Evolutionary conservation across 495 filamentous ascomycete species (phyloP).

Genomic region (Hypomontagnella submonticulosa): DNA sequence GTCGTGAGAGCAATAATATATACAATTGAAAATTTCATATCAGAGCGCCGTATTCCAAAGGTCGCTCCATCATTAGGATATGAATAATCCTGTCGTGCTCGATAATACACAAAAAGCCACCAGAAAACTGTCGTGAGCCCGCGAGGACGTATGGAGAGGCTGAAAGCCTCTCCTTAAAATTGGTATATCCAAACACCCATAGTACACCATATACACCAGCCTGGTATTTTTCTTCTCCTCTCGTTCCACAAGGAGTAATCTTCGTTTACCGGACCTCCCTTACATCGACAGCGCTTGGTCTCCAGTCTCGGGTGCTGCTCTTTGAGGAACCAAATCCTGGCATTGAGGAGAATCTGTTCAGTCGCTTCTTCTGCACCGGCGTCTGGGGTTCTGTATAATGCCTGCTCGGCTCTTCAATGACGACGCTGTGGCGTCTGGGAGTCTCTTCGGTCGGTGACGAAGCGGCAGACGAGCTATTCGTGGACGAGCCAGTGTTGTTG

Average conservation of each 20-base stretch:
- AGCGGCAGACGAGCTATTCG: constrained; percentile 50
- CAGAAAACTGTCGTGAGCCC: constrained; percentile 32
- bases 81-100: constrained; percentile 13
- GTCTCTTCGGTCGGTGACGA: constrained; percentile 33
- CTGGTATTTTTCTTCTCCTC: constrained; percentile 13
- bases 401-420: constrained; percentile 32
- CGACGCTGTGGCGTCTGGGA: constrained; percentile 33
- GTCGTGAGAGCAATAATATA: constrained; percentile 39
- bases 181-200: constrained; percentile 36
- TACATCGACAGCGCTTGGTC: constrained; percentile 23
- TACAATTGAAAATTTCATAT: constrained; percentile 32
- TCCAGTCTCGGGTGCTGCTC: constrained; percentile 42
- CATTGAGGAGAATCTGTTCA: constrained; percentile 61
- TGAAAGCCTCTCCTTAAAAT: constrained; percentile 7
- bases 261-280: constrained; percentile 20
- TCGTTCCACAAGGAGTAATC: background rate
- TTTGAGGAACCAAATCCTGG: constrained; percentile 57
- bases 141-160: constrained; percentile 19
- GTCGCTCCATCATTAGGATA: constrained; percentile 12
- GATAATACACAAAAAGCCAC: constrained; percentile 24
- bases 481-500: constrained; percentile 60
- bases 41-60: constrained; percentile 23
- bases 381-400: constrained; percentile 28
- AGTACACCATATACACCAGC: constrained; percentile 27
- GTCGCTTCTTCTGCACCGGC: constrained; percentile 46